Evolutionary conservation across 2,329 filamentous ascomycete species (phyloP).

Genomic region (Sarocladium brachiariae): DNA sequence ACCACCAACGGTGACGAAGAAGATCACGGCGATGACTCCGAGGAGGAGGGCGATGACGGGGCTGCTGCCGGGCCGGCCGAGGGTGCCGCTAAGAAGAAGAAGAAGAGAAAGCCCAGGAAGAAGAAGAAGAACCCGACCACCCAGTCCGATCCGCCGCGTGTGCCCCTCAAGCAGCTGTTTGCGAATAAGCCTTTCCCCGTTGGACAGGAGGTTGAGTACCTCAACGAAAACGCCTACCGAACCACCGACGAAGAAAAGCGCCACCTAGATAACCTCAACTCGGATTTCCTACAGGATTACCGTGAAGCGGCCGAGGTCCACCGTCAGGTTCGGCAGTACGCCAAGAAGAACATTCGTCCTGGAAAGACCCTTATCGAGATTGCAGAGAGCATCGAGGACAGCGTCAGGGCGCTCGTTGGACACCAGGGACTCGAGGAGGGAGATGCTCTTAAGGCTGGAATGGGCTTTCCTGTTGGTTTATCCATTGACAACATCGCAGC

Average conservation of each 20-base stretch:
- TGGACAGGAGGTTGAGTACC: constrained; percentile 73
- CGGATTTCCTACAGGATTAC: constrained; percentile 74
- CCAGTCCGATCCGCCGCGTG: constrained; percentile 68
- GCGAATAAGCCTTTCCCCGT: constrained; percentile 64
- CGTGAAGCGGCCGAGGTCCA: constrained; percentile 84
- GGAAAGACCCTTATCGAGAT: constrained; percentile 76
- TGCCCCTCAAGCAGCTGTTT: constrained; percentile 66
- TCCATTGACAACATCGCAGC: constrained; percentile 81
- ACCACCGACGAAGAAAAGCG: constrained; percentile 81
- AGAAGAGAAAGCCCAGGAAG: constrained; percentile 81
- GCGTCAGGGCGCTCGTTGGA: constrained; percentile 68
- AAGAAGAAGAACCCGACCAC: constrained; percentile 70
- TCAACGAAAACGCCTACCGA: constrained; percentile 67
- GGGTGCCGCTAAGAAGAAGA: constrained; percentile 38
- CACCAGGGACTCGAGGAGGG: constrained; percentile 72
- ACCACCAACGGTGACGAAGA: constrained; percentile 31
- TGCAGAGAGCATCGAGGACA: constrained; percentile 79
- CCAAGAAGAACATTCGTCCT: constrained; percentile 72
- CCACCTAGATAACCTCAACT: constrained; percentile 73
- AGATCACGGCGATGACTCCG: constrained; percentile 42
- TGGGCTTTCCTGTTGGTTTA: constrained; percentile 81
- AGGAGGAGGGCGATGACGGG: constrained; percentile 45
- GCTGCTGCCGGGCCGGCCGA: constrained; percentile 21
- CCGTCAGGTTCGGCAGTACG: constrained; percentile 78
- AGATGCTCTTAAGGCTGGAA: constrained; percentile 69